Conservation (phyloP, 352 stramenopile genomes). For the Aphanomyces astaci region DNA sequence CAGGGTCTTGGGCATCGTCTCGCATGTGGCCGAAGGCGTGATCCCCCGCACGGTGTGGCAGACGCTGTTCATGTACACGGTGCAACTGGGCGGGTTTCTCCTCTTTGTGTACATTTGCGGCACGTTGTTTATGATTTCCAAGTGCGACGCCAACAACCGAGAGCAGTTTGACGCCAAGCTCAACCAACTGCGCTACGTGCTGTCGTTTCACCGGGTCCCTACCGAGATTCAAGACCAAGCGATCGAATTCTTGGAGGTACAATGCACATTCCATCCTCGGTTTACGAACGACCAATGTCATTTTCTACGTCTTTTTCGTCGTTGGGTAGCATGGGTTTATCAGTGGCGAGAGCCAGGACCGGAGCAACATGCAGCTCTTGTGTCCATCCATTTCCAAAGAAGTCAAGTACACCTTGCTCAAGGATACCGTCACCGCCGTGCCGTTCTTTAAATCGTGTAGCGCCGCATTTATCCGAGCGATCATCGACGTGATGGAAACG, state of each 20-base stretch:
- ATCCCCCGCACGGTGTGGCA: conserved; percentile 38
- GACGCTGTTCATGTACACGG: conserved; percentile 51
- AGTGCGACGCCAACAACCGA: conserved; percentile 48
- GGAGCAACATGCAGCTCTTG: not conserved
- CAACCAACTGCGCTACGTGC: conserved; percentile 10
- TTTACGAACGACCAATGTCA: not conserved
- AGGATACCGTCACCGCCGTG: not conserved
- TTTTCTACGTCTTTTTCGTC: too few species aligned
- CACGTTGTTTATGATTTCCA: conserved; percentile 66
- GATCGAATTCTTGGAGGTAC: not conserved
- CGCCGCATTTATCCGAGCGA: not conserved
- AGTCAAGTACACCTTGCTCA: conserved; percentile 7
- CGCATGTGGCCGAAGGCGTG: conserved; percentile 46
- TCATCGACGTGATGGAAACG: conserved; percentile 7
- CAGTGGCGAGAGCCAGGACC: not conserved
- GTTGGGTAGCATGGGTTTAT: not conserved
- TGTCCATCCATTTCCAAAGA: conserved; percentile 13
- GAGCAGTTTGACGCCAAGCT: conserved; percentile 30
- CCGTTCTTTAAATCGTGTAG: conserved; percentile 5
- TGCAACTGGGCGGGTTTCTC: conserved; percentile 49
- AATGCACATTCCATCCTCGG: not conserved
- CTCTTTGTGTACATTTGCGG: conserved; percentile 58
- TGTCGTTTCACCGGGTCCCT: conserved; percentile 8
- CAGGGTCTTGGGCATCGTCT: conserved; percentile 50
- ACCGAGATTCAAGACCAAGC: not conserved